Conservation (phyloP, 140 eudicot genomes). For the Senecio squalidus region DNA sequence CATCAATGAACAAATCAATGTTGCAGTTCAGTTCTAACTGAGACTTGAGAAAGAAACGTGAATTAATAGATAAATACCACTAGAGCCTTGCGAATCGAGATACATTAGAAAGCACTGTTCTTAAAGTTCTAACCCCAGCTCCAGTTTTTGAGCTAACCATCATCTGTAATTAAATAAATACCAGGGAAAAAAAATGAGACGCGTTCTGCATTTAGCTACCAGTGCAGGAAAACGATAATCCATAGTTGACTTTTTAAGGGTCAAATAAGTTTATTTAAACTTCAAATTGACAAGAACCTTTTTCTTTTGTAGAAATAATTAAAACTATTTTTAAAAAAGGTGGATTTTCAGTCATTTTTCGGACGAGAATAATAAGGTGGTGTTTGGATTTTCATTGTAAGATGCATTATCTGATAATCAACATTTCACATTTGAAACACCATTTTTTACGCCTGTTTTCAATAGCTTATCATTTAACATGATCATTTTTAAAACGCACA, state of each 20-base stretch:
- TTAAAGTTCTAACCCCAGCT: conserved; percentile 80
- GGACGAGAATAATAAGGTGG: too few relatives aligned
- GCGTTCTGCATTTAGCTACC: background rate
- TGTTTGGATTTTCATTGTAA: too few relatives aligned
- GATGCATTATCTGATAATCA: too few relatives aligned
- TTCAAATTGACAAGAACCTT: conserved; percentile 2
- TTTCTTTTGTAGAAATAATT: background rate
- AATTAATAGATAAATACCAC: conserved; percentile 12
- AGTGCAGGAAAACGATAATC: background rate
- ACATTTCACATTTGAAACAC: too few relatives aligned
- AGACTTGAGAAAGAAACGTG: background rate
- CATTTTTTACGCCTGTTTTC: too few relatives aligned
- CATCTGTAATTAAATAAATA: conserved; percentile 53
- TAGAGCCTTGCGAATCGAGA: conserved; percentile 61
- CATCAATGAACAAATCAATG: too few relatives aligned
- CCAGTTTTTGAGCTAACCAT: conserved; percentile 94
- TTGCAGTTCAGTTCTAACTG: background rate
- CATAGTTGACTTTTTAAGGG: background rate
- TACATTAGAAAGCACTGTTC: conserved; percentile 69
- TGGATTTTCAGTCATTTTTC: too few relatives aligned
- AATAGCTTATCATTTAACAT: too few relatives aligned
- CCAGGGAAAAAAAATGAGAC: background rate
- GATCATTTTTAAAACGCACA: too few relatives aligned
- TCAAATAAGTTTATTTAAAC: background rate
- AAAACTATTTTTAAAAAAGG: background rate